A percentile compares a stretch with the other conserved stretches of the same genome.
These are phyloP conservation scores for Candolleomyces aberdarensis DNA, from an alignment of 768 basidiomycete species.

Conservation along the genomic window DNA sequence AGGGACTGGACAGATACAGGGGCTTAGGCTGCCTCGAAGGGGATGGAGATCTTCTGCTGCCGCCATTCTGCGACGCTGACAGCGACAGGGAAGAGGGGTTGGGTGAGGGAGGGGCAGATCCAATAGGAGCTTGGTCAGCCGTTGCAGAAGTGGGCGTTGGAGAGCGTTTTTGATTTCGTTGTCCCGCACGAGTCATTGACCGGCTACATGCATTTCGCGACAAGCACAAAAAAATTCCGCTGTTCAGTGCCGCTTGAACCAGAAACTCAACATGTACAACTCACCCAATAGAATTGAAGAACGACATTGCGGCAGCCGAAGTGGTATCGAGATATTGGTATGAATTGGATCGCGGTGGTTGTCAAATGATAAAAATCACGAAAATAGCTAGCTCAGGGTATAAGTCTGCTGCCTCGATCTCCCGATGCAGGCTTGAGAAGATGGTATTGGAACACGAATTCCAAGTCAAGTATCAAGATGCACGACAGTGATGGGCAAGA, in stretches of 20 bases:
- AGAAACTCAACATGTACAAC: conserved; percentile 19
- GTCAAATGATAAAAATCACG: neutral
- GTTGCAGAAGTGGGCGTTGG: conserved; percentile 72
- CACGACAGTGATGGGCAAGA: too few species aligned
- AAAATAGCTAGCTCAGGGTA: too few species aligned
- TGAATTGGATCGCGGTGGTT: neutral
- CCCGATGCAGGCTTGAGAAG: too few species aligned
- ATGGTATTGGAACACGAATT: too few species aligned
- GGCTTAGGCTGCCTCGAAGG: conserved; percentile 44
- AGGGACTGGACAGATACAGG: conserved; percentile 89
- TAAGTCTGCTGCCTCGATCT: too few species aligned
- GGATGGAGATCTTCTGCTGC: neutral
- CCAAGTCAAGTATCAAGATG: too few species aligned
- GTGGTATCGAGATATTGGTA: neutral
- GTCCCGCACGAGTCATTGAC: conserved; percentile 65
- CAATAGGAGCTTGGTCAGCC: neutral
- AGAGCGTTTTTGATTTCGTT: conserved; percentile 68
- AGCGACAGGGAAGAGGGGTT: conserved; percentile 36
- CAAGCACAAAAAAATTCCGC: neutral
- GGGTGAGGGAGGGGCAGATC: conserved; percentile 28
- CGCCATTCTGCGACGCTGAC: conserved; percentile 1
- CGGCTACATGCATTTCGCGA: conserved; percentile 38
- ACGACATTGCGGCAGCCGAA: conserved; percentile 54
- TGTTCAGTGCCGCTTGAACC: neutral
- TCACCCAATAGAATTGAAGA: conserved; percentile 80